These are phyloP conservation scores for Fistulinella prunicolor DNA, from an alignment of 768 basidiomycete genomes.

Conservation along the genomic window DNA sequence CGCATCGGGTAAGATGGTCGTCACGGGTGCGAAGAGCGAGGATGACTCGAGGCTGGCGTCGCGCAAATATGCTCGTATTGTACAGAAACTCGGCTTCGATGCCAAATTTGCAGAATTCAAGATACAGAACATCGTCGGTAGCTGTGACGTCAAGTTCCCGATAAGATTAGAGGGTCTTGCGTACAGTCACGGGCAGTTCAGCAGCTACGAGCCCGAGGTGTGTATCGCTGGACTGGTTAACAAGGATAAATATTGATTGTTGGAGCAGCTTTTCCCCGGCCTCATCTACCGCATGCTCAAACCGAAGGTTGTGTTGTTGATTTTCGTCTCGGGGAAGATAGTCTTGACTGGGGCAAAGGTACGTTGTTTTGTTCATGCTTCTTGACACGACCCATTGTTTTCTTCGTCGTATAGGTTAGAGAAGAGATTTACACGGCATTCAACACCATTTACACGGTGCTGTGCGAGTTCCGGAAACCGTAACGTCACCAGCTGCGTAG, in stretches of 20 bases:
- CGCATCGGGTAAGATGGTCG: conserved; percentile 99
- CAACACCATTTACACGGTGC: conserved; percentile 98
- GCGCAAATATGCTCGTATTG: conserved; percentile 98
- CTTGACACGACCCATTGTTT: conserved; percentile 13
- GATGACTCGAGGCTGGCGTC: conserved; percentile 96
- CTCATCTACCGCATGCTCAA: conserved; percentile 99
- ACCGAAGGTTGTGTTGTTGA: conserved; percentile 96
- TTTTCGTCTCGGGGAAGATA: conserved; percentile 99
- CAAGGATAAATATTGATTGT: background rate
- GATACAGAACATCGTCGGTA: conserved; percentile 98
- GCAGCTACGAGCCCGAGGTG: conserved; percentile 97
- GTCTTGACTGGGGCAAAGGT: conserved; percentile 99
- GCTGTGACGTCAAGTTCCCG: conserved; percentile 98
- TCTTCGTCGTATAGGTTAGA: conserved; percentile 64
- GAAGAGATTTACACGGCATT: conserved; percentile 99
- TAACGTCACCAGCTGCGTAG: conserved; percentile 25
- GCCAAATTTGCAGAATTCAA: conserved; percentile 99
- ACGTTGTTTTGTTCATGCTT: conserved; percentile 14
- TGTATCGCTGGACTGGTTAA: conserved; percentile 24
- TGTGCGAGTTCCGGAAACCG: conserved; percentile 93
- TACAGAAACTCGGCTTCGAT: conserved; percentile 99
- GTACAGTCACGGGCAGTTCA: conserved; percentile 97
- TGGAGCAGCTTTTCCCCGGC: conserved; percentile 87
- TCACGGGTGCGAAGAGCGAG: conserved; percentile 98
- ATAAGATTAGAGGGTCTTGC: conserved; percentile 96